Evolutionary conservation across 352 stramenopile genomes (phyloP), one percentile per base, ranked within the genome.

Genomic region (Pythium guiyangense): DNA sequence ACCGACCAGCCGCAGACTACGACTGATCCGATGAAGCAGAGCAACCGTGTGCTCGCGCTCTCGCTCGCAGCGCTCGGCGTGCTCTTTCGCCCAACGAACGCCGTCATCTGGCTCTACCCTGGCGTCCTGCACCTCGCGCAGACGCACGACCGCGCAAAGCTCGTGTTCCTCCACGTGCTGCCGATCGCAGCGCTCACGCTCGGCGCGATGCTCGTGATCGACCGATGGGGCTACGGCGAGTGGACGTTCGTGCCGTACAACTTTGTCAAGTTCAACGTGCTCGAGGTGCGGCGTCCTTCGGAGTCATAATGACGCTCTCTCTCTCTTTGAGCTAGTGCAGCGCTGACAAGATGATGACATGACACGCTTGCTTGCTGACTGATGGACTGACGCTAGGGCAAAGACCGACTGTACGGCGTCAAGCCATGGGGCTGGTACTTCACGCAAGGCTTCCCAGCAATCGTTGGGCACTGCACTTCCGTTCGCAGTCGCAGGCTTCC

Each of bases 381-480:
- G n/a, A n/a, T n/a, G n/a, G 14, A 18, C 18, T 40, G 20, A 29
- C 43, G 54, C 20, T 35, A 92, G 80, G 79, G 81, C 29, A 94
- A 94, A 57, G 81, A 90, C 53, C 77, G 77, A 29, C 59, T 94
- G 8, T 96, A 94, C 40, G 86, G 86, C 10, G 75, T 77, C 17
- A 86, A 96, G 25, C 71, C 78, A 0, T 94, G 79, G 73, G 77
- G 71, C 31, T 96, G 86, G 86, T 96, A 96, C 67, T 85, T 96
- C 54, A 67, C 73, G 4, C 79, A 92, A 52, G 84, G 80, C 0
- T 92, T 87, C 35, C 84, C 86, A 0, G 73, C 86, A 15, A 84
- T 91, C 62, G 71, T 85, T 11, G 83, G n/a, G 83, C 15, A 82
- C 80, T 9, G 44, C 69, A 53, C 53, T 84, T 69, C 60, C 68